Percentiles rank a stretch among this genome's conserved stretches.
Conservation (phyloP, 768 basidiomycete species). For the Ephemerocybe angulata region DNA sequence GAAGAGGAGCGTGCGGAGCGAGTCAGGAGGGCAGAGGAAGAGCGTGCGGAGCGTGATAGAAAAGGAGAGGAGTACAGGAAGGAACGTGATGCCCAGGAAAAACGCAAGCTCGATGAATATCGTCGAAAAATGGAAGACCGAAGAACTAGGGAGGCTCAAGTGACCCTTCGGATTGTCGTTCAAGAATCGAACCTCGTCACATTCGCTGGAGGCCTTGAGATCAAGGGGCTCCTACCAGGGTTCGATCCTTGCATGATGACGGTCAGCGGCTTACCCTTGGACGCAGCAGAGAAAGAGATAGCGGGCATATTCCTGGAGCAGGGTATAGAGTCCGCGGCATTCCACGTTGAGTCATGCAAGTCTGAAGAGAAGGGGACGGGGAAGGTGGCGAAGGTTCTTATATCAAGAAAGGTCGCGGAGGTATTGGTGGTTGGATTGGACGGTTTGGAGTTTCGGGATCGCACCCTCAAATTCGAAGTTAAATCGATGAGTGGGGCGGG, state of each 20-base stretch:
- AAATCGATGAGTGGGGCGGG: slow-evolving; percentile 35
- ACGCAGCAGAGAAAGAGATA: slow-evolving; percentile 11
- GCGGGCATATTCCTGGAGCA: slow-evolving; percentile 12
- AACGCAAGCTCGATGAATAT: no score
- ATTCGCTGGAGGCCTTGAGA: slow-evolving; percentile 19
- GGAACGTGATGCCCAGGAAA: no score
- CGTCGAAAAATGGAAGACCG: no score
- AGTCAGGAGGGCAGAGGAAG: no score
- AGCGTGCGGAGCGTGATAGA: no score
- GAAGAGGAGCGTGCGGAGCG: no score
- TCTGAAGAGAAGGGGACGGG: slow-evolving; percentile 24
- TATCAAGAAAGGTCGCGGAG: slow-evolving; percentile 37
- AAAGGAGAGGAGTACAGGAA: no score
- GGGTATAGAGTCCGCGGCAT: slow-evolving; percentile 4
- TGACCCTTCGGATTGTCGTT: slow-evolving; percentile 9
- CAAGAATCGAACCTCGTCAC: slow-evolving; percentile 15
- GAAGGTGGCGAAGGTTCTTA: slow-evolving; percentile 42
- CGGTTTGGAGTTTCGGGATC: slow-evolving; percentile 44
- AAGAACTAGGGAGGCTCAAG: slow-evolving; percentile 2
- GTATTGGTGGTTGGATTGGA: slow-evolving; percentile 43
- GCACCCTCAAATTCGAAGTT: slow-evolving; percentile 40
- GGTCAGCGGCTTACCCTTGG: slow-evolving; percentile 13
- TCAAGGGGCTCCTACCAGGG: slow-evolving; percentile 12
- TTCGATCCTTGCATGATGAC: slow-evolving; percentile 14
- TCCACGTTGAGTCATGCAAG: slow-evolving; percentile 14